A percentile compares a stretch with the other conserved stretches of the same genome.
Evolutionary conservation across 768 basidiomycete species (phyloP).

Genomic region (Pleurotus giganteus): DNA sequence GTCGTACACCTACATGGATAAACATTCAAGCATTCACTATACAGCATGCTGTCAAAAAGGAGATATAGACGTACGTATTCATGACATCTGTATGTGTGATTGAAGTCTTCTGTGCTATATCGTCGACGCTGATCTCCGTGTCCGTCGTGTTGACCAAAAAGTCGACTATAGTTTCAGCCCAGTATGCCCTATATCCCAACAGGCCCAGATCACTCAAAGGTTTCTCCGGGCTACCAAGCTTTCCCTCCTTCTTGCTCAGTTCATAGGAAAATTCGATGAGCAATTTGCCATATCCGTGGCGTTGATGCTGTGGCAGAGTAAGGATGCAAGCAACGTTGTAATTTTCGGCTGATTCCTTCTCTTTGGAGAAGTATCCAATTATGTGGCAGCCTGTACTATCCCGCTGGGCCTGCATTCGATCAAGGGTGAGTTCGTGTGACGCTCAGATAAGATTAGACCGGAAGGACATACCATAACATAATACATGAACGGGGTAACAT

Average conservation of each 20-base stretch:
- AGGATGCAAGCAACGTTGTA: constrained; percentile 99
- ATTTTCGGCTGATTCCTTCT: constrained; percentile 96
- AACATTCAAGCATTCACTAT: constrained; percentile 6
- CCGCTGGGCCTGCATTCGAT: constrained; percentile 57
- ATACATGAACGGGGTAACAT: constrained; percentile 99
- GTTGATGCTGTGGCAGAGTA: constrained; percentile 97
- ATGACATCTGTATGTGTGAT: constrained; percentile 96
- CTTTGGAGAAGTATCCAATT: constrained; percentile 98
- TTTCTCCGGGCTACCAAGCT: constrained; percentile 96
- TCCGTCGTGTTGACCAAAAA: constrained; percentile 73
- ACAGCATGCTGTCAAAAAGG: background rate
- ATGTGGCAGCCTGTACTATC: constrained; percentile 91
- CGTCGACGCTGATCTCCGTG: constrained; percentile 88
- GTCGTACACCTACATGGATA: constrained; percentile 75
- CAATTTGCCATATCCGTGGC: constrained; percentile 92
- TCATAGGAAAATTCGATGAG: constrained; percentile 99
- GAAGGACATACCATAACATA: constrained; percentile 85
- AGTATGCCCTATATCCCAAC: constrained; percentile 91
- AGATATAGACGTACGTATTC: constrained; percentile 79
- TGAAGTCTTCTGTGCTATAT: constrained; percentile 92
- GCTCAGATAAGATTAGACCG: constrained; percentile 13
- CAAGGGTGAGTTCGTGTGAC: constrained; percentile 12
- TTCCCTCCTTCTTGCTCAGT: constrained; percentile 93
- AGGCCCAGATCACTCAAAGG: constrained; percentile 93
- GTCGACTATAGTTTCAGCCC: constrained; percentile 96